Percentiles rank a stretch among this genome's conserved stretches.
Evolutionary conservation across 768 basidiomycete genomes (phyloP).

Genomic region (Imleria badia): DNA sequence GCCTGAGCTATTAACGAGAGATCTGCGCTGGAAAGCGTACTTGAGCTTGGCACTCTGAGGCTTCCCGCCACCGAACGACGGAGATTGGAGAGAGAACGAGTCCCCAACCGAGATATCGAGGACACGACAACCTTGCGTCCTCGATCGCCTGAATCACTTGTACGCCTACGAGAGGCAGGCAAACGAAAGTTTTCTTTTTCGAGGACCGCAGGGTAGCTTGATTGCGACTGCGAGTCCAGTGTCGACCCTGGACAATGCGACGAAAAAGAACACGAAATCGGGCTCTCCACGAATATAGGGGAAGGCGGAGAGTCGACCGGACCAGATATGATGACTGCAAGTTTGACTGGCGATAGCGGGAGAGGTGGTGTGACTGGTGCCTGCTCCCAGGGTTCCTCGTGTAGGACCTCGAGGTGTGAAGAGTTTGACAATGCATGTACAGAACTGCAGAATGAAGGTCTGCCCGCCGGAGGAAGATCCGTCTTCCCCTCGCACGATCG

Average conservation of each 20-base stretch:
- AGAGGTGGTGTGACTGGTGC: constrained; percentile 14
- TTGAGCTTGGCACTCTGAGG: constrained; percentile 19
- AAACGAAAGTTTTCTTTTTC: constrained; percentile 16
- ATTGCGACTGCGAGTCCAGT: constrained; percentile 13
- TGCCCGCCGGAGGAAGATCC: constrained; percentile 11
- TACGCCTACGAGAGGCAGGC: constrained; percentile 15
- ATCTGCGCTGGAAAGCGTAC: constrained; percentile 22
- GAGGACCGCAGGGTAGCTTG: constrained; percentile 1
- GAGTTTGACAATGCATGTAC: constrained; percentile 23
- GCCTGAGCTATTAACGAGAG: constrained; percentile 35
- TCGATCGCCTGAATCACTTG: constrained; percentile 19
- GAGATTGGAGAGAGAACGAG: constrained; percentile 43
- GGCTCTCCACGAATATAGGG: constrained; percentile 20
- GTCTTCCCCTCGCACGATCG: constrained; percentile 14
- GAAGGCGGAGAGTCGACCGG: constrained; percentile 5
- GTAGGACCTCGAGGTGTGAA: constrained; percentile 29
- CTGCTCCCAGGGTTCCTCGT: constrained; percentile 28
- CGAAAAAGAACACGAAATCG: constrained; percentile 25
- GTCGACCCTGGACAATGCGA: constrained; percentile 17
- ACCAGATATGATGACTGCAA: constrained; percentile 23
- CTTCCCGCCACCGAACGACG: constrained; percentile 45
- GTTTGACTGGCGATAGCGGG: neutral
- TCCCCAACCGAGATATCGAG: constrained; percentile 30
- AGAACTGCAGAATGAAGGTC: constrained; percentile 26
- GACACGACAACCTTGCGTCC: constrained; percentile 1